These are phyloP conservation scores for Cutaneotrichosporon spelunceum DNA, from an alignment of 1,284 basidiomycete genomes.

Conservation along the genomic window DNA sequence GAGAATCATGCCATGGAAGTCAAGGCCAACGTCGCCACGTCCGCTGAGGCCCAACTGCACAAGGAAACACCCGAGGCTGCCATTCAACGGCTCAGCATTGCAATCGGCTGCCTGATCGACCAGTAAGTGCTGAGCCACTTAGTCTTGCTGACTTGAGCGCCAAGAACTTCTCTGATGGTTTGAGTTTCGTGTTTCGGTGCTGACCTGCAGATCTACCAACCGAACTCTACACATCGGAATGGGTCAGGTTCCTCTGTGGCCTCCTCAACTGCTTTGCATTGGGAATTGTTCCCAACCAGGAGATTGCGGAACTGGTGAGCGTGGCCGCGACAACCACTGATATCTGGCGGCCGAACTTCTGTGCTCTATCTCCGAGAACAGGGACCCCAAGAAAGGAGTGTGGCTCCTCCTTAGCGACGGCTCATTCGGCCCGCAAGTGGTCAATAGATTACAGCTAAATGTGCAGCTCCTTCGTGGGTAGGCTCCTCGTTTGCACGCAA, in stretches of 20 bases:
- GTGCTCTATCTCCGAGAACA: background rate
- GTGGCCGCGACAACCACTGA: background rate
- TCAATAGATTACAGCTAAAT: no score
- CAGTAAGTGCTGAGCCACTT: background rate
- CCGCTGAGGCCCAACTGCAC: background rate
- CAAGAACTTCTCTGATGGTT: background rate
- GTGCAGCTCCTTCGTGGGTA: background rate
- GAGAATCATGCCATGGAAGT: background rate
- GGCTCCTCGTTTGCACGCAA: background rate
- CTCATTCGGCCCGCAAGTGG: conserved; percentile 2
- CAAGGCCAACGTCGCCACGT: background rate
- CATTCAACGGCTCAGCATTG: background rate
- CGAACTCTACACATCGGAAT: background rate
- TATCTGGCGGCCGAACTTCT: background rate
- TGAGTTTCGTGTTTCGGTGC: background rate
- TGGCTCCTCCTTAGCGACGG: background rate
- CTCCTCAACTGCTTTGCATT: background rate
- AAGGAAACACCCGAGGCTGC: background rate
- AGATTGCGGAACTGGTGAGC: background rate
- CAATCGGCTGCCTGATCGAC: background rate
- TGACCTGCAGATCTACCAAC: background rate
- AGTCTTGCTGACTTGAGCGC: background rate
- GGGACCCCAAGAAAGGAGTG: conserved; percentile 10
- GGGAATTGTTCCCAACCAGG: background rate
- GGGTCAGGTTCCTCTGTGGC: background rate